Base-by-base conservation (phyloP, 305 asterid species). In the Solanum hybrid region DNA sequence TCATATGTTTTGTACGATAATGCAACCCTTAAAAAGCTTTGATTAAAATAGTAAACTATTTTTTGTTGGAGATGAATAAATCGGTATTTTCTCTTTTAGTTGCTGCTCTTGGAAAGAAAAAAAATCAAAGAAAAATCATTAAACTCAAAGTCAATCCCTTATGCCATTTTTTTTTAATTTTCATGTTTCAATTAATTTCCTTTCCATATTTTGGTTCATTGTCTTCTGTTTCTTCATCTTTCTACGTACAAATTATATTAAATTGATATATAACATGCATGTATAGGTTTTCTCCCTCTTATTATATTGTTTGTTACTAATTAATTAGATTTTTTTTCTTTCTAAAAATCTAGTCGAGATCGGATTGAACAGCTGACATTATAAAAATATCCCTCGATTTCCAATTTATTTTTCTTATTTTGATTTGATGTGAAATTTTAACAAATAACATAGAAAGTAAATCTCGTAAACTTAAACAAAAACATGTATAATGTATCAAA, bases 1-100 rank as follows among this genome's bases (percentile, higher is more conserved):
- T 94, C 88, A 32, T 89, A 89, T 91, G 91, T 89, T 91, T 91
- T 68, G 78, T 85, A 91, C 89, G 6, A 77, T 90, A 6, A 17
- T 91, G 61, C 26, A 87, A 24, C 61, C 6, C 5, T 33, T 22
- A 34, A 33, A 33, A 61, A 26, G 45, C n/a, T 68, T 15, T 32
- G 2, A 51, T 32, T 32, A 29, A 32, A n/a, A 33, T 33, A 22
- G 15, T 68, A 4, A 73, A 51, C 20, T 51, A 51, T 51, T 51
- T 15, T 51, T 51, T 51, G 22, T 51, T 51, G 65, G 65, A 51
- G 65, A 51, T 51, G 7, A 51, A 51, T 51, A 51, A 51, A 51
- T 51, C 1, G 0, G 0, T 51, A 51, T 51, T 14, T 51, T 51
- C 22, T 51, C 7, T 51, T 45, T 45, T 45, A 45, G 65, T 14